Evolutionary conservation across 805 yeast genomes (phyloP).

Genomic region (Saccharomycopsis fodiens): DNA sequence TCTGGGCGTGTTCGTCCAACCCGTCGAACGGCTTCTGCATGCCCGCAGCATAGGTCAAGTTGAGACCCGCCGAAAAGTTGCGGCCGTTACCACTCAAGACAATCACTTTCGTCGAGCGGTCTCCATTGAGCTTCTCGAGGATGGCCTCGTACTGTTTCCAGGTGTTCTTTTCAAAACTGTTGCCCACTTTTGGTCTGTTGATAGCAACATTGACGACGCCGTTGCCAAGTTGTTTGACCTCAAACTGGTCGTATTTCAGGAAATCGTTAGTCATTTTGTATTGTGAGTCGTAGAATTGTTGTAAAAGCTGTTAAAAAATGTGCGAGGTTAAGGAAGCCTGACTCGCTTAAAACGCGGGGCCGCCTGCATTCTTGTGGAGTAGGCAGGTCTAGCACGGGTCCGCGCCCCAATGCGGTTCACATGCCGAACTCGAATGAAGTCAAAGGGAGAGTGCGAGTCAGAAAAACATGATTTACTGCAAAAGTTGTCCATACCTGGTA

Average conservation of each 20-base stretch:
- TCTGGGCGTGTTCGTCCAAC: conserved; percentile 15
- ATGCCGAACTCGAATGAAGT: too few relatives aligned
- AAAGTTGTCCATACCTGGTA: background rate
- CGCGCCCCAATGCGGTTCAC: too few relatives aligned
- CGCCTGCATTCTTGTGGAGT: too few relatives aligned
- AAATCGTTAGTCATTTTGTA: background rate
- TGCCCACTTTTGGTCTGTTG: conserved; percentile 52
- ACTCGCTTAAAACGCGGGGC: too few relatives aligned
- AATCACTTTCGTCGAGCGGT: conserved; percentile 40
- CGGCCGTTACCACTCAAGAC: conserved; percentile 49
- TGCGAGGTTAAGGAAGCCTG: too few relatives aligned
- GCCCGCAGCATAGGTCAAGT: conserved; percentile 32
- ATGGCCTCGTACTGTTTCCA: conserved; percentile 52
- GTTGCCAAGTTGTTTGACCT: conserved; percentile 20
- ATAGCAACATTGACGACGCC: conserved; percentile 48
- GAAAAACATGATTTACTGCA: background rate
- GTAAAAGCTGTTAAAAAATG: background rate
- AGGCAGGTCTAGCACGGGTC: too few relatives aligned
- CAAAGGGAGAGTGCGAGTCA: too few relatives aligned
- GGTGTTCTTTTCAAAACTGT: conserved; percentile 47
- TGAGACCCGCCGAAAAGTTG: conserved; percentile 61
- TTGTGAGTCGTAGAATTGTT: background rate
- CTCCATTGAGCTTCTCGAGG: conserved; percentile 37
- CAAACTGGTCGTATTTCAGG: conserved; percentile 19
- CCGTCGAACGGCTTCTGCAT: conserved; percentile 8